These are phyloP conservation scores for Metarhizium album DNA, from an alignment of 2,329 filamentous ascomycete genomes.

Conservation along the genomic window DNA sequence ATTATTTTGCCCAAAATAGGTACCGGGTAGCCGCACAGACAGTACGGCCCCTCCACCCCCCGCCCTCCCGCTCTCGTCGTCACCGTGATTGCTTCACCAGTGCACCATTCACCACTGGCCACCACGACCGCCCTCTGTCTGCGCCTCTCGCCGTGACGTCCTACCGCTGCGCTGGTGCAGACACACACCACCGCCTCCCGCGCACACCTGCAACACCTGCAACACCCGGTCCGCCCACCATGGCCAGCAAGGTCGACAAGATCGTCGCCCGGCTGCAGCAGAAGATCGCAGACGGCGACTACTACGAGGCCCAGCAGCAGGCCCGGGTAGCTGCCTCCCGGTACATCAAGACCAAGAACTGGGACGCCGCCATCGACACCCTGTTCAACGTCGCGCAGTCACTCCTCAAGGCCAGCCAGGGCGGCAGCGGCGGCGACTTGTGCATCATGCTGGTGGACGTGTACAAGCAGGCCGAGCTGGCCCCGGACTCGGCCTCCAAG, in stretches of 20 bases:
- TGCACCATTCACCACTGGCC: no score
- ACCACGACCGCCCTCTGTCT: no score
- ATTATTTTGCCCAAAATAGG: no score
- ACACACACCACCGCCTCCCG: no score
- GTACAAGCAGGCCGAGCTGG: constrained; percentile 76
- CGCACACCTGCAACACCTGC: no score
- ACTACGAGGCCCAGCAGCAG: constrained; percentile 98
- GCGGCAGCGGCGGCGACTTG: constrained; percentile 84
- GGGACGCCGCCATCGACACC: constrained; percentile 75
- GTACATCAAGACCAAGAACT: constrained; percentile 83
- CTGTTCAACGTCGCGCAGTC: constrained; percentile 75
- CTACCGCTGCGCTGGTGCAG: no score
- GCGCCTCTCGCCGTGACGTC: no score
- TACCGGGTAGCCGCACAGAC: no score
- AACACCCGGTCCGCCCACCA: constrained; percentile 9
- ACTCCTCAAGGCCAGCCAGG: constrained; percentile 83
- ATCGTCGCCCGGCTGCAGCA: constrained; percentile 62
- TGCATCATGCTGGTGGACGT: constrained; percentile 82
- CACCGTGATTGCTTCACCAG: no score
- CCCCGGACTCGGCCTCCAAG: constrained; percentile 63
- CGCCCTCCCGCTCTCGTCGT: no score
- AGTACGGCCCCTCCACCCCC: no score
- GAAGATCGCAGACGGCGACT: constrained; percentile 84
- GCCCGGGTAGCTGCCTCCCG: constrained; percentile 89
- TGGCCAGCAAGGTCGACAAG: constrained; percentile 31